These are phyloP conservation scores for Aspergillus fumigatiaffinis DNA, from an alignment of 2,329 filamentous ascomycete species.

Conservation along the genomic window DNA sequence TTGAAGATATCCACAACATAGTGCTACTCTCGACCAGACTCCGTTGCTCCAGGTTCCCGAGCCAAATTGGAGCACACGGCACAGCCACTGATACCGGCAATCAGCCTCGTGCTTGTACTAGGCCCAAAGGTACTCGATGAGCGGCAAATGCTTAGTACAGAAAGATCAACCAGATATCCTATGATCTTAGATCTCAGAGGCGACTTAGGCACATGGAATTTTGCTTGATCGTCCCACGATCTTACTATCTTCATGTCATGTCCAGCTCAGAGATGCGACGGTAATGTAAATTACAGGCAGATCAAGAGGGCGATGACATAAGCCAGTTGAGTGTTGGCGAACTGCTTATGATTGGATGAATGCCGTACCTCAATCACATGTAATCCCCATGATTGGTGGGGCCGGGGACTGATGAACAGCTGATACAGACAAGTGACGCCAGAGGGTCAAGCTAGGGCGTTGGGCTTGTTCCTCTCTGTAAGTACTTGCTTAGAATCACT, in stretches of 20 bases:
- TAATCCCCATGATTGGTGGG: conserved; percentile 13
- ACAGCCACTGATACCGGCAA: neutral
- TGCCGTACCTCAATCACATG: conserved; percentile 14
- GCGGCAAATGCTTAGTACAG: neutral
- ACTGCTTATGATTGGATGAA: conserved; percentile 7
- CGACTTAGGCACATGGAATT: neutral
- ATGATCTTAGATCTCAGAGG: neutral
- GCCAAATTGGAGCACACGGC: too few relatives aligned
- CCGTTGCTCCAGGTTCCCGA: too few relatives aligned
- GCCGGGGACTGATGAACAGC: conserved; percentile 9
- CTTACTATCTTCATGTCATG: neutral
- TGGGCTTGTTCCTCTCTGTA: neutral
- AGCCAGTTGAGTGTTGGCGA: neutral
- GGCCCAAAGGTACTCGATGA: neutral
- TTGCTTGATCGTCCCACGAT: neutral
- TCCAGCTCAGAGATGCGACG: neutral
- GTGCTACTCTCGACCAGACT: neutral
- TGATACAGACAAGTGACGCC: conserved; percentile 26
- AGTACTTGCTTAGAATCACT: conserved; percentile 4
- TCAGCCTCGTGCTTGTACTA: neutral
- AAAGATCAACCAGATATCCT: neutral
- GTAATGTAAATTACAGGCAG: neutral
- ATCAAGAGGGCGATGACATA: conserved; percentile 10
- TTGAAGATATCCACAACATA: neutral
- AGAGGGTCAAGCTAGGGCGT: conserved; percentile 6